These are phyloP conservation scores for Globisporangium megalacanthum DNA, from an alignment of 352 stramenopile genomes.

Conservation along the genomic window DNA sequence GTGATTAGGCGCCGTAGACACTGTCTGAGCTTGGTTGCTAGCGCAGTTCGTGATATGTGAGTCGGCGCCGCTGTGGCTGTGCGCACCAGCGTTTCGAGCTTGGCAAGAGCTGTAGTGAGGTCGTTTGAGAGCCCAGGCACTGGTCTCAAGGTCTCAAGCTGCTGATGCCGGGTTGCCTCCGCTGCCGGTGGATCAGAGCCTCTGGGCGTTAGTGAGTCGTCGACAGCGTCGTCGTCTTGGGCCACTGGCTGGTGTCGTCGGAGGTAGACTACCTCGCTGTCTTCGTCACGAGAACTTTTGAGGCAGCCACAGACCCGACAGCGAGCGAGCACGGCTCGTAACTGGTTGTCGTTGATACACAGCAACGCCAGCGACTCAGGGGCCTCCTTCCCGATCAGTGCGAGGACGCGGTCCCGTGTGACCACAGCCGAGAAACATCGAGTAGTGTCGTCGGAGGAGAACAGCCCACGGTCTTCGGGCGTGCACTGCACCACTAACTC, in stretches of 20 bases:
- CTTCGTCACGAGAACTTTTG: not conserved
- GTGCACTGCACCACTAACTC: slow-evolving; percentile 4
- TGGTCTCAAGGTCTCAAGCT: not conserved
- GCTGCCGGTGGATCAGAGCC: not conserved
- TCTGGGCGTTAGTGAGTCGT: not conserved
- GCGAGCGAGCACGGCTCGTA: slow-evolving; percentile 11
- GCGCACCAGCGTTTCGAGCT: slow-evolving; percentile 10
- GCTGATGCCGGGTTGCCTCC: no score
- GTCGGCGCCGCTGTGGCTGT: not conserved
- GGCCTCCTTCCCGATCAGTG: no score
- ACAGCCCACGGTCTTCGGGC: not conserved
- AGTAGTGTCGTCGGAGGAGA: not conserved
- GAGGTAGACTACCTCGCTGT: not conserved
- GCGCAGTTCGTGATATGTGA: not conserved
- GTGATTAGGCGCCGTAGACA: slow-evolving; percentile 21
- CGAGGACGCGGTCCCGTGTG: not conserved
- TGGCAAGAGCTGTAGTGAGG: slow-evolving; percentile 9
- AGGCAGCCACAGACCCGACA: slow-evolving; percentile 21
- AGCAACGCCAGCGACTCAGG: not conserved
- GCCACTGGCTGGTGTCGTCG: not conserved
- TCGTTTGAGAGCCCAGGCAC: slow-evolving; percentile 21
- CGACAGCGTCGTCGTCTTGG: not conserved
- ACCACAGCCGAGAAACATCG: slow-evolving; percentile 5
- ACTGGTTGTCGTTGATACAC: slow-evolving; percentile 4
- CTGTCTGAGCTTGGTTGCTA: slow-evolving; percentile 5